Evolutionary conservation across 2,329 filamentous ascomycete species (phyloP).

Genomic region (Penicillium sp.): DNA sequence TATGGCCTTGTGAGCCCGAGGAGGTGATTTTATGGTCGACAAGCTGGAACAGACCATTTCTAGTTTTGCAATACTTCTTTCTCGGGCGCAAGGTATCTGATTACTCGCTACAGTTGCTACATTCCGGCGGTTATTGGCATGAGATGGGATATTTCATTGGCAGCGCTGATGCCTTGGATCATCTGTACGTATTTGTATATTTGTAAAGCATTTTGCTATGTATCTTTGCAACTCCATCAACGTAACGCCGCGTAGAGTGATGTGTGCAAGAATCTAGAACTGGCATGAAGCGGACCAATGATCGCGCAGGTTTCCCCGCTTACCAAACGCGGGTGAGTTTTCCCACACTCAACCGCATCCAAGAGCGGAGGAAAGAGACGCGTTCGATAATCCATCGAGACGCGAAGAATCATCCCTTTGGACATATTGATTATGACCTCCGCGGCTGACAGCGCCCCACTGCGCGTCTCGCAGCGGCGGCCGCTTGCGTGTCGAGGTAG

Average conservation of each 20-base stretch:
- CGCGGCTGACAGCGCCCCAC: slow-evolving; percentile 8
- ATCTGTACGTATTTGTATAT: too few species aligned
- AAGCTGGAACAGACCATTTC: background rate
- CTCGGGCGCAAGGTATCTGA: background rate
- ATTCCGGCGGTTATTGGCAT: background rate
- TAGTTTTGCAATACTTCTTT: background rate
- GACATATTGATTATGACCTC: slow-evolving; percentile 6
- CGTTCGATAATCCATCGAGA: background rate
- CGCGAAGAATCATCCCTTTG: background rate
- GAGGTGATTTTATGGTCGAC: background rate
- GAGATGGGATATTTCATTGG: background rate
- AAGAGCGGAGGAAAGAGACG: background rate
- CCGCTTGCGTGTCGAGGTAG: slow-evolving; percentile 26
- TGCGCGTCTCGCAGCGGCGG: slow-evolving; percentile 26
- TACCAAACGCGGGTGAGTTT: background rate
- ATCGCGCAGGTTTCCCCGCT: background rate
- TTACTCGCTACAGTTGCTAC: background rate
- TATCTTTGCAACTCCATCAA: too few species aligned
- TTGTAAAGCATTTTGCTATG: too few species aligned
- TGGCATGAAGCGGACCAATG: background rate
- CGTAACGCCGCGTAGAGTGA: too few species aligned
- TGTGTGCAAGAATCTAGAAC: background rate
- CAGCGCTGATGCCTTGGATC: too few species aligned
- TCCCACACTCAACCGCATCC: background rate
- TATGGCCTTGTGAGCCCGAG: slow-evolving; percentile 10